A percentile compares a stretch with the other conserved stretches of the same genome.
Evolutionary conservation across 2,329 filamentous ascomycete species (phyloP).

Genomic region (Blastomyces silverae): DNA sequence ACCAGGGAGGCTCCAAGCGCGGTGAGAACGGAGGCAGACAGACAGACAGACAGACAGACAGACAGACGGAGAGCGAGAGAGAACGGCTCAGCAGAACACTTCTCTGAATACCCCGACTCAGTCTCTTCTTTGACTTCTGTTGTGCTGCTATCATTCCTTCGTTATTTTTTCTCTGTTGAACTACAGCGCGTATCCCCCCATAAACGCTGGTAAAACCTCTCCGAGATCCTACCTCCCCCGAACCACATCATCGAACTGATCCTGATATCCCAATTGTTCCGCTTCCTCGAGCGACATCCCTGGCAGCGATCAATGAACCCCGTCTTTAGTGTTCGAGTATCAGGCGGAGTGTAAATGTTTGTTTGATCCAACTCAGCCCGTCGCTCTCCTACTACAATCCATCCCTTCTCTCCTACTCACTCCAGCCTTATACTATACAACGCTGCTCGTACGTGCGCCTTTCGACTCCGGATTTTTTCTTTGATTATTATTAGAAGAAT

Average conservation of each 20-base stretch:
- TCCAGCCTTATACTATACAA: background rate
- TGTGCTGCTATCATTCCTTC: background rate
- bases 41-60: conserved; percentile 9
- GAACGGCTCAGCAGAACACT: conserved; percentile 5
- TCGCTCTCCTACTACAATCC: background rate
- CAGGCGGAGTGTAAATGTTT: conserved; percentile 8
- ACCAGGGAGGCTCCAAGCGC: conserved; percentile 11
- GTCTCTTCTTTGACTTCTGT: background rate
- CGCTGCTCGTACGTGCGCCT: conserved; percentile 6
- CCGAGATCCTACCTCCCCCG: background rate
- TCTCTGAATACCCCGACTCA: background rate
- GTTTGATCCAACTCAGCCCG: conserved; percentile 1
- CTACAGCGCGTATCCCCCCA: background rate
- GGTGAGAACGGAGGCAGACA: background rate
- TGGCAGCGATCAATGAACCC: background rate
- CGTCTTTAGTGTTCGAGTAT: background rate
- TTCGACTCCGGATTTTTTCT: background rate
- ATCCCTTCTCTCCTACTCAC: background rate
- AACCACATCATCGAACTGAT: background rate
- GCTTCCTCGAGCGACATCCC: background rate
- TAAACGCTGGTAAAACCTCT: background rate
- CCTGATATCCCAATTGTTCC: background rate
- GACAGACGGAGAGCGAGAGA: conserved; percentile 3
- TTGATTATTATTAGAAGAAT: background rate
- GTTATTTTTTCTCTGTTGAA: background rate